Conservation (phyloP, 768 basidiomycete species). For the Chalciporus sphaerocephalus region DNA sequence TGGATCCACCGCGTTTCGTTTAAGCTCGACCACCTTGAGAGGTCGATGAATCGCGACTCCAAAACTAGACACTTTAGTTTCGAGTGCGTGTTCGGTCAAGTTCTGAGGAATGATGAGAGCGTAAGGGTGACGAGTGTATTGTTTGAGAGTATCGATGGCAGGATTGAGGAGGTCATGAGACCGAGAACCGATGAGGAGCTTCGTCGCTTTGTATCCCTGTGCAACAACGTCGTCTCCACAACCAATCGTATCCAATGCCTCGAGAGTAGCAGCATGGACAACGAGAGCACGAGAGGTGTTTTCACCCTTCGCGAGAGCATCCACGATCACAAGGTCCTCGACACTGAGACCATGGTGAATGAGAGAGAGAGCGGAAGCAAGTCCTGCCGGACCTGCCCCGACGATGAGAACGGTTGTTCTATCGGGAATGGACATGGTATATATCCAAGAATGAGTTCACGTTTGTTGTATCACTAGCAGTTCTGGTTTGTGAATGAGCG, state of each 20-base stretch:
- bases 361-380: conserved; percentile 46
- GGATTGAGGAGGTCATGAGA: conserved; percentile 23
- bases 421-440: conserved; percentile 29
- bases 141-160: conserved; percentile 34
- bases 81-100: conserved; percentile 41
- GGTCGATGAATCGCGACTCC: conserved; percentile 38
- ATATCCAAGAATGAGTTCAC: too few species aligned
- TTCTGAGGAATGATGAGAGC: conserved; percentile 43
- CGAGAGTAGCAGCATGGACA: conserved; percentile 53
- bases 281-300: conserved; percentile 45
- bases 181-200: conserved; percentile 31
- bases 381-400: conserved; percentile 49
- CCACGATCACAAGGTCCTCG: conserved; percentile 43
- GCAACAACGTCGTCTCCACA: conserved; percentile 39
- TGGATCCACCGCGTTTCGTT: conserved; percentile 25
- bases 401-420: conserved; percentile 45
- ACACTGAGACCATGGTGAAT: conserved; percentile 35
- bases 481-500: too few species aligned
- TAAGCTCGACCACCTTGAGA: conserved; percentile 37
- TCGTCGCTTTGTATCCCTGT: conserved; percentile 32
- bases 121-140: conserved; percentile 44
- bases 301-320: conserved; percentile 33
- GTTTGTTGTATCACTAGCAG: too few species aligned
- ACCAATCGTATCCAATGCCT: conserved; percentile 46
- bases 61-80: conserved; percentile 27